Evolutionary conservation across 2,329 filamentous ascomycete genomes (phyloP).

Genomic region (Scleromitrula shiraiana): DNA sequence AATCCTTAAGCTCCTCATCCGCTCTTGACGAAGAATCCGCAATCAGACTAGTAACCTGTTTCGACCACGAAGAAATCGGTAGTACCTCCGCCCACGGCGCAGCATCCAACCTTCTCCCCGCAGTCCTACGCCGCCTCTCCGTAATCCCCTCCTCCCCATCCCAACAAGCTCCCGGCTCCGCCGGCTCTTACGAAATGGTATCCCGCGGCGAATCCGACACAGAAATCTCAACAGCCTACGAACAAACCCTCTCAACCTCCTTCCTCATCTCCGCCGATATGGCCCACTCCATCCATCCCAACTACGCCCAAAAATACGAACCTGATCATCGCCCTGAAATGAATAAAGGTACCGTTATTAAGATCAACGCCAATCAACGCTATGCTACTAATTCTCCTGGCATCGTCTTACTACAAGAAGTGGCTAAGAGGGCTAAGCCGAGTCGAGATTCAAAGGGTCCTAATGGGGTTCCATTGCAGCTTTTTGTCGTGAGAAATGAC

Average conservation of each 20-base stretch:
- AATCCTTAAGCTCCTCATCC: slow-evolving; percentile 57
- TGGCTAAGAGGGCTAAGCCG: slow-evolving; percentile 54
- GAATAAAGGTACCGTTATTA: slow-evolving; percentile 95
- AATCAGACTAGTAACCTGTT: slow-evolving; percentile 88
- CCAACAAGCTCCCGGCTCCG: slow-evolving; percentile 39
- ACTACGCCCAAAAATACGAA: slow-evolving; percentile 91
- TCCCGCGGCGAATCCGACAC: slow-evolving; percentile 42
- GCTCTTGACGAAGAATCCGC: slow-evolving; percentile 67
- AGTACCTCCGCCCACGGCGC: slow-evolving; percentile 89
- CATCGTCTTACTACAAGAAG: slow-evolving; percentile 85
- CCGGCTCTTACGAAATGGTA: slow-evolving; percentile 56
- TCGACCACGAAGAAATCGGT: slow-evolving; percentile 97
- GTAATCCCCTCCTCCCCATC: slow-evolving; percentile 51
- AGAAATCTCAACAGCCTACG: slow-evolving; percentile 72
- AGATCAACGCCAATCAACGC: slow-evolving; percentile 94
- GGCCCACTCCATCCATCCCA: slow-evolving; percentile 93
- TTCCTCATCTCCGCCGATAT: slow-evolving; percentile 97
- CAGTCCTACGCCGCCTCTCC: slow-evolving; percentile 78
- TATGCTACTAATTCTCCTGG: slow-evolving; percentile 96
- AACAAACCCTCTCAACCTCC: slow-evolving; percentile 83
- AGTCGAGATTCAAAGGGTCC: slow-evolving; percentile 36
- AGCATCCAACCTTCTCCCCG: slow-evolving; percentile 82
- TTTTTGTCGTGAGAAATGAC: slow-evolving; percentile 96
- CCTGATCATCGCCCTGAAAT: slow-evolving; percentile 83
- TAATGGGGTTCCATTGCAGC: slow-evolving; percentile 75